Base-by-base conservation (phyloP, 2,329 filamentous ascomycete genomes). In the Colletotrichum euphorbiae region DNA sequence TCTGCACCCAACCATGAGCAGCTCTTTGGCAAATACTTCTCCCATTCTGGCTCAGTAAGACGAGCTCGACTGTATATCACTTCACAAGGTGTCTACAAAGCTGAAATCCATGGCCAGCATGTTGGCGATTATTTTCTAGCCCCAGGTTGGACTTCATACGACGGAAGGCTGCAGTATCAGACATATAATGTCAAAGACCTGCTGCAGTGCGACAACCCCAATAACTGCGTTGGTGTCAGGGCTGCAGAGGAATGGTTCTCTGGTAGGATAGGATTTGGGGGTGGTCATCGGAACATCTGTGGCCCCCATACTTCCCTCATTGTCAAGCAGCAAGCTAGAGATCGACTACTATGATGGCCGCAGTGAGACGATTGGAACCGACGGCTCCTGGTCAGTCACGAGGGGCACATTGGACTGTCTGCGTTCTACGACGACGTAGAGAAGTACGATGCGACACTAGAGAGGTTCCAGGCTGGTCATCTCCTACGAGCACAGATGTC, bases 81-180 rank as follows among this genome's bases (percentile, higher is more conserved):
- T 0, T 77, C 79, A 0, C 74, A 81, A 1, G 84, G 84, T 0
- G 60, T 85, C 0, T 86, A 84, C 59, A 77, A 81, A 46, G 81
- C 80, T 0, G 78, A 79, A 28, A 81, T 87, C 67, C 86, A 87
- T 62, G 83, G 82, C 0, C 67, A 75, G 0, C 73, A 74, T 5
- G 78, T 85, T 2, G 80, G 80, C 0, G 78, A 81, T 38, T 62
- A 75, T 5, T 77, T 80, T 2, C 74, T 87, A 33, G 82, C 84
- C 19, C 85, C 85, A 0, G 85, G 85, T 0, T 88, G 84, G 83
- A 81, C 83, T 50, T 81, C 80, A 2, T 89, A 88, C 70, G 75
- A 80, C 0, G 74, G 83, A 52, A 78, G 85, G 0, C 79, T 84
- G 15, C 76, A 80, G 2, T 89, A 88, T 67, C 81, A 88, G 62